These are phyloP conservation scores for Ormosia emarginata DNA, from an alignment of 306 rosid species.

Conservation along the genomic window DNA sequence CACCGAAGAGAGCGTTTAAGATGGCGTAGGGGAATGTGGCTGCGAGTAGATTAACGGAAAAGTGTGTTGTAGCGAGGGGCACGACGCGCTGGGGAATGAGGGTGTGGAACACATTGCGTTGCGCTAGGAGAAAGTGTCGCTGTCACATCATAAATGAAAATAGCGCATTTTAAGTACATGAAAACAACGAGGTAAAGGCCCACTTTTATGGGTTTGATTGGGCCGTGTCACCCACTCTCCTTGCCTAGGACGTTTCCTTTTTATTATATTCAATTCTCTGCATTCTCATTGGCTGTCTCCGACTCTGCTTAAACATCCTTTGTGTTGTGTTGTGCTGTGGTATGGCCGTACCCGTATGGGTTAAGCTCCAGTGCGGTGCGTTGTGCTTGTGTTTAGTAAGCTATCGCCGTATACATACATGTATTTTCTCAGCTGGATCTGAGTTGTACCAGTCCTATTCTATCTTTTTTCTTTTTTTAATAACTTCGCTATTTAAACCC, in stretches of 20 bases:
- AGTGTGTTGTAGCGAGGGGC: neutral
- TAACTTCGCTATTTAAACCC: no score
- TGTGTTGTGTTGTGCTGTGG: neutral
- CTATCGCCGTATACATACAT: slow-evolving; percentile 7
- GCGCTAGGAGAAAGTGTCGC: slow-evolving; percentile 44
- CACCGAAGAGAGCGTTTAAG: neutral
- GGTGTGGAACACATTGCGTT: slow-evolving; percentile 30
- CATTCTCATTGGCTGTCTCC: slow-evolving; percentile 33
- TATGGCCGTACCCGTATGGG: neutral
- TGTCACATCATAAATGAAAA: slow-evolving; percentile 45
- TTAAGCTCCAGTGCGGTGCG: neutral
- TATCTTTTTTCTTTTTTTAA: no score
- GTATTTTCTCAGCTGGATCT: slow-evolving; percentile 17
- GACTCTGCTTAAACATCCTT: neutral
- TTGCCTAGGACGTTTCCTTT: neutral
- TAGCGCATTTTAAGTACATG: slow-evolving; percentile 32
- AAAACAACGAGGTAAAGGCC: slow-evolving; percentile 33
- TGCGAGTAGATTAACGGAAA: neutral
- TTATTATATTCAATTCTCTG: neutral
- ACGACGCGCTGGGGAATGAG: slow-evolving; percentile 37
- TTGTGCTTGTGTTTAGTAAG: slow-evolving; percentile 13
- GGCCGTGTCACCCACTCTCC: slow-evolving; percentile 50
- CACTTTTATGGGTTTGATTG: slow-evolving; percentile 33
- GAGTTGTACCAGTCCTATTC: neutral
- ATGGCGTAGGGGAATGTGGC: neutral